A percentile compares a stretch with the other conserved stretches of the same genome.
phyloP scores from a whole-genome alignment of 257 asterid genomes.

The Knoxia roxburghii region DNA sequence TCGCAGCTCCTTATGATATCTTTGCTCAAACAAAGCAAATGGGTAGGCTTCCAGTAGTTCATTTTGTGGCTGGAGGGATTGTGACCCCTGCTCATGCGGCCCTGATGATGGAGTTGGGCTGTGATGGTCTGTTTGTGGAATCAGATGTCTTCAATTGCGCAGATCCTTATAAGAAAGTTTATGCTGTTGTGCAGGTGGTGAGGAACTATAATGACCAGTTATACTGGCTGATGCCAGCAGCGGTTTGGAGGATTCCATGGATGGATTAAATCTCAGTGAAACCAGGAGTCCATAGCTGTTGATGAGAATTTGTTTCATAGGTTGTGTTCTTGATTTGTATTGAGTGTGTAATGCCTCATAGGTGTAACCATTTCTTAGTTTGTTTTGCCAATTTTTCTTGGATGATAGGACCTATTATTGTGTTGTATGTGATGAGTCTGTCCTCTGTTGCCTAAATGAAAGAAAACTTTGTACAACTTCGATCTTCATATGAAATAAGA shows the following conservation, averaged over 20 bases:
- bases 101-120: constrained; percentile 78
- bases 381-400: not conserved
- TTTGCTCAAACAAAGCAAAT: constrained; percentile 78
- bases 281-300: too few species aligned
- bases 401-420: too few species aligned
- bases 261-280: too few species aligned
- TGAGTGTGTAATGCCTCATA: constrained; percentile 8
- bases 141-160: constrained; percentile 47
- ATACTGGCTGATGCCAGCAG: constrained; percentile 62
- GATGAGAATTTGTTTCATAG: too few species aligned
- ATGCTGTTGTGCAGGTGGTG: constrained; percentile 75
- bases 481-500: too few species aligned
- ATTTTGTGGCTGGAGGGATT: constrained; percentile 82
- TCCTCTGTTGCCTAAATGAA: too few species aligned
- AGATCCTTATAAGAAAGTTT: constrained; percentile 64
- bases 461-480: too few species aligned
- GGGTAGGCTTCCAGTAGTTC: constrained; percentile 88
- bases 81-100: constrained; percentile 86
- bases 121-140: constrained; percentile 69
- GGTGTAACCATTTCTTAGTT: not conserved
- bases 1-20: constrained; percentile 66
- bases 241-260: constrained; percentile 62
- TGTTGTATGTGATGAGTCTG: too few species aligned
- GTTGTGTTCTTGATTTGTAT: not conserved
- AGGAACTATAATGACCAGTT: constrained; percentile 68